Base-by-base conservation (phyloP, 2,329 filamentous ascomycete genomes). In the Exophiala spinifera region DNA sequence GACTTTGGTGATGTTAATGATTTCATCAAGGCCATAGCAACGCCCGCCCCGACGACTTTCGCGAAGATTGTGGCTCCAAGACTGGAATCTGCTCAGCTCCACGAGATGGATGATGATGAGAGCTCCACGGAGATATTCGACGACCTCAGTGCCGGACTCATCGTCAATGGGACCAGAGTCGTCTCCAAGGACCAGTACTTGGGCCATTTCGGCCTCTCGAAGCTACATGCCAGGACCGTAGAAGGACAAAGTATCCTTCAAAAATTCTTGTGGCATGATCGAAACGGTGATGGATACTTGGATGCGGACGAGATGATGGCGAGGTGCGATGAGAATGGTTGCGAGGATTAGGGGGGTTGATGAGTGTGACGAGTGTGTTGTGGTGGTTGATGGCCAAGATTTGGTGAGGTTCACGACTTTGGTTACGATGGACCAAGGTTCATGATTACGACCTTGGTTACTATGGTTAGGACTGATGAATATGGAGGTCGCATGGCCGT, bases 131-230 rank as follows among this genome's bases (percentile, higher is more conserved):
- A 39, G 4, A 39, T 44, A 13, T 44, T 44, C 42, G 3, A 28
- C 20, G 15, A 25, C 8, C 23, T 44, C n/a, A 44, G 20, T 44
- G 20, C 21, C 7, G 42, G 42, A 21, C 20, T 44, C 8, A 21
- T 13, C 11, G 4, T 44, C 42, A 25, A 44, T 8, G 42, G 42
- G 8, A 25, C 4, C 3, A 4, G n/a, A 8, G 42, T 44, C 10
- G 42, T 44, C 21, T 44, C 42, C 14, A 44, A 44, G 13, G 42
- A 44, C 19, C 19, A 44, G 42, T 44, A 44, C 28, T n/a, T 44
- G 21, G 42, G 20, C 4, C 28, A 14, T 8, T 44, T 44, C n/a
- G 20, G n/a, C 15, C 20, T 44, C 42, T 25, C 42, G 20, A 1
- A 28, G 4, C 10, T 14, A 11, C 20, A 44, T 3, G 14, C 23